phyloP scores from a whole-genome alignment of 306 rosid genomes.

The Sophora flavescens region DNA sequence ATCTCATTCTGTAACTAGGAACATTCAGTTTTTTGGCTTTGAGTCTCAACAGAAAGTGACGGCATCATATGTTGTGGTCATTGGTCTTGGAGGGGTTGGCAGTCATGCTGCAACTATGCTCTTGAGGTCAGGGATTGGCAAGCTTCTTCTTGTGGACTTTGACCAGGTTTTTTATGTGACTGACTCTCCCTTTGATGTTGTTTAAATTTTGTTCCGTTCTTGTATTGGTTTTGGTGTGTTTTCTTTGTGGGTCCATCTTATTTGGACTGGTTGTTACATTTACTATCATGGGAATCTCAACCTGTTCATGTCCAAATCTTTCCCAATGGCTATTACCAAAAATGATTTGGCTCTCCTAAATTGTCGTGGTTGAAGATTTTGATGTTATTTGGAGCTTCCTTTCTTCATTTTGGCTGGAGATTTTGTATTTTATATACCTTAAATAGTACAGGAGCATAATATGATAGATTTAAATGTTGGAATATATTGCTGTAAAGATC shows the following conservation, averaged over 20 bases:
- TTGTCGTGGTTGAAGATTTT: constrained; percentile 28
- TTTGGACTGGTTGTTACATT: not conserved
- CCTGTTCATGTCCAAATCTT: not conserved
- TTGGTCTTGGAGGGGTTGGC: constrained; percentile 99
- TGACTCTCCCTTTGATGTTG: constrained; percentile 23
- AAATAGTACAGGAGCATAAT: constrained; percentile 2
- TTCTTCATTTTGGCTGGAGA: constrained; percentile 14
- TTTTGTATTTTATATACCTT: not conserved
- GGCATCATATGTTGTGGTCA: constrained; percentile 87
- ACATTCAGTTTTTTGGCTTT: constrained; percentile 86
- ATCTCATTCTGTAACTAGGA: constrained; percentile 60
- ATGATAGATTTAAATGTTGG: not conserved
- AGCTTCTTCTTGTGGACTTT: constrained; percentile 96
- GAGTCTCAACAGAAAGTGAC: constrained; percentile 84
- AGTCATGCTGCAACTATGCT: constrained; percentile 98
- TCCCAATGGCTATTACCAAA: constrained; percentile 6
- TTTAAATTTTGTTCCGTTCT: not conserved
- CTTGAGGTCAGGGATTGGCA: constrained; percentile 90
- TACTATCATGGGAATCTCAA: constrained; percentile 15
- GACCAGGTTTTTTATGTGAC: constrained; percentile 76
- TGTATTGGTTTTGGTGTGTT: constrained; percentile 20
- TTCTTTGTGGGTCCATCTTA: constrained; percentile 16
- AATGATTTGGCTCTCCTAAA: constrained; percentile 5
- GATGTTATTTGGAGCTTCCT: constrained; percentile 16
- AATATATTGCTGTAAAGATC: not conserved